Evolutionary conservation across 75 land plant genomes (phyloP).

Genomic region (Azolla pinnata): DNA sequence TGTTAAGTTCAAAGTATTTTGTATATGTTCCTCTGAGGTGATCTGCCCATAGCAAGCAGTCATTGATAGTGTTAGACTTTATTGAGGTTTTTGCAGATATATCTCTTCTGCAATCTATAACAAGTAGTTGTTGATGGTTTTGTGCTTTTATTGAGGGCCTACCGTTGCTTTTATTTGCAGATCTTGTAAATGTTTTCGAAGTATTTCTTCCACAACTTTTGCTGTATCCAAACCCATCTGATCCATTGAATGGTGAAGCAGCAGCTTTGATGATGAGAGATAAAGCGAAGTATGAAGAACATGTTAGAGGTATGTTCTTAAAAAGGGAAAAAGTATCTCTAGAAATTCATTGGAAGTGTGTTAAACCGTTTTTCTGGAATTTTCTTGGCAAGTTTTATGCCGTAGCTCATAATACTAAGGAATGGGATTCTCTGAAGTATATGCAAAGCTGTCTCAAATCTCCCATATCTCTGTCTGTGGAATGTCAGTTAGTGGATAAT

Average conservation of each 20-base stretch:
- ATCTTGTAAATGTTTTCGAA: constrained; percentile 78
- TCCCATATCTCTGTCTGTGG: too few relatives aligned
- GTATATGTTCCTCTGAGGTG: too few relatives aligned
- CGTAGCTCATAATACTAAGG: not conserved
- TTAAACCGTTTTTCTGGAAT: too few relatives aligned
- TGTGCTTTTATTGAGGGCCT: too few relatives aligned
- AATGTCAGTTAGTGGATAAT: not conserved
- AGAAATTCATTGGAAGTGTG: not conserved
- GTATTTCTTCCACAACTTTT: constrained; percentile 81
- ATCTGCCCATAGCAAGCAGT: too few relatives aligned
- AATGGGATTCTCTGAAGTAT: too few relatives aligned
- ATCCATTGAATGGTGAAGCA: constrained; percentile 89
- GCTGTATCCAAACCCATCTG: constrained; percentile 80
- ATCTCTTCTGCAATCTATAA: too few relatives aligned
- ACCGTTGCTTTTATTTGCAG: constrained; percentile 43
- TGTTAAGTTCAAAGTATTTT: not conserved
- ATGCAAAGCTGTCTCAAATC: too few relatives aligned
- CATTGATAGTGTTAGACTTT: not conserved
- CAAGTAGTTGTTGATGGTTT: too few relatives aligned
- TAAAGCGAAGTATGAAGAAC: constrained; percentile 51
- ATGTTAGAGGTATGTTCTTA: constrained; percentile 57
- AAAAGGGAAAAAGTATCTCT: not conserved
- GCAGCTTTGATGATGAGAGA: constrained; percentile 85
- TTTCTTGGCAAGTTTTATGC: too few relatives aligned
- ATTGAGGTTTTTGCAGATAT: constrained; percentile 1